phyloP scores from a whole-genome alignment of 73 alveolate species.

The Effrenium voratum region DNA sequence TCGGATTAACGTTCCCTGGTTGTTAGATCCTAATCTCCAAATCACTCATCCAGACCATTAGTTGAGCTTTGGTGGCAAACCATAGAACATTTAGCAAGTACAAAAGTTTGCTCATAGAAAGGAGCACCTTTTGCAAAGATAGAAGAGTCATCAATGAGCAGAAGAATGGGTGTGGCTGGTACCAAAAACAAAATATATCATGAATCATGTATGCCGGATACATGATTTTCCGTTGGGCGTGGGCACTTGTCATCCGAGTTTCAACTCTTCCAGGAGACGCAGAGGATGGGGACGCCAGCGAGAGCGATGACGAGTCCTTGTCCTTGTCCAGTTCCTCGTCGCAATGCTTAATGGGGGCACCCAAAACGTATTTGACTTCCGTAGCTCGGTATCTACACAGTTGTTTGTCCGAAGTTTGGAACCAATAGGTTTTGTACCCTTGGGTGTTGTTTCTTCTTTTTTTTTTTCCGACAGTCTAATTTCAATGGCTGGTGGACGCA shows the following conservation, averaged over 20 bases:
- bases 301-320: slow-evolving; percentile 41
- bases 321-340: slow-evolving; percentile 27
- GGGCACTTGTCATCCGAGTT: not conserved
- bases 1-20: too few species aligned
- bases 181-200: not conserved
- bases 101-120: not conserved
- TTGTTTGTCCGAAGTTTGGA: not conserved
- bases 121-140: not conserved
- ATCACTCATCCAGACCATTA: too few species aligned
- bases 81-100: too few species aligned
- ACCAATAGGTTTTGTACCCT: not conserved
- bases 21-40: too few species aligned
- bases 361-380: not conserved
- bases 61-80: too few species aligned
- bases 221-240: not conserved
- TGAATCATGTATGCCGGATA: too few species aligned
- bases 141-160: not conserved
- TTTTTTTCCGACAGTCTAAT: too few species aligned
- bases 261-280: not conserved
- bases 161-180: not conserved
- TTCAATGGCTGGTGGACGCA: too few species aligned
- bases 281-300: slow-evolving; percentile 51
- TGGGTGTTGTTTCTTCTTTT: not conserved
- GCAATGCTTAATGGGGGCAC: not conserved
- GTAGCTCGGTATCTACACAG: not conserved